Conservation (phyloP, 2,329 filamentous ascomycete genomes). For the Aspergillus spinulosporus region DNA sequence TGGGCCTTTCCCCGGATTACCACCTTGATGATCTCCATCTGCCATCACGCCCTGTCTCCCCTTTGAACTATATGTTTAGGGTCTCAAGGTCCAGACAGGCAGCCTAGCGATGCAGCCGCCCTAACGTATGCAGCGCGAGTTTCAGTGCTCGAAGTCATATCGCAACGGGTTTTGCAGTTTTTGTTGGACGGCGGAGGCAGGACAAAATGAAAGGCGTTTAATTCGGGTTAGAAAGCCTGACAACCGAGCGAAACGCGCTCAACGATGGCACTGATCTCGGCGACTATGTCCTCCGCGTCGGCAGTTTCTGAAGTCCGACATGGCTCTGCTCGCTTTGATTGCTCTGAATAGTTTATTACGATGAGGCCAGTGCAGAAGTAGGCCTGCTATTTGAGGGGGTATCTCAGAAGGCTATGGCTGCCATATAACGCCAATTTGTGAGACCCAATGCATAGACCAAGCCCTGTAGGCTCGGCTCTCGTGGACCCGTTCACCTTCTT, state of each 20-base stretch:
- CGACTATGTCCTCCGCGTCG: slow-evolving; percentile 45
- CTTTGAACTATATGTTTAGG: slow-evolving; percentile 38
- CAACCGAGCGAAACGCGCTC: slow-evolving; percentile 42
- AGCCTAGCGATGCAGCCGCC: slow-evolving; percentile 35
- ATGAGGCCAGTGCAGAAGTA: slow-evolving; percentile 44
- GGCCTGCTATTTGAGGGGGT: slow-evolving; percentile 49
- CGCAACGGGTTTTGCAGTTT: slow-evolving; percentile 42
- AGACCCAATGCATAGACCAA: neutral
- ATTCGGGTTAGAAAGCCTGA: slow-evolving; percentile 36
- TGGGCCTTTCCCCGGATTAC: slow-evolving; percentile 35
- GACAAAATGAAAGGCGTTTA: slow-evolving; percentile 45
- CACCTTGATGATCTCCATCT: slow-evolving; percentile 40
- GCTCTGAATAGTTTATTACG: slow-evolving; percentile 41
- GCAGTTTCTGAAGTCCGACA: slow-evolving; percentile 46
- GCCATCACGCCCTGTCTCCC: slow-evolving; percentile 39
- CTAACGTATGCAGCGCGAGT: slow-evolving; percentile 34
- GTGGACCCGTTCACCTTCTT: neutral
- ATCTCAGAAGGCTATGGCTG: slow-evolving; percentile 40
- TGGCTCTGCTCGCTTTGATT: slow-evolving; percentile 39
- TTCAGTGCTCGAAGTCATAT: slow-evolving; percentile 32
- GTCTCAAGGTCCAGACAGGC: neutral
- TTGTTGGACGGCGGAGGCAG: slow-evolving; percentile 24
- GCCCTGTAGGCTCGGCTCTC: neutral
- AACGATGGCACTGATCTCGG: slow-evolving; percentile 43
- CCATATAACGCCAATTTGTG: slow-evolving; percentile 30